Percentiles rank a stretch among this genome's conserved stretches.
Evolutionary conservation across 2,329 filamentous ascomycete species (phyloP).

Genomic region (Fusarium mexicanum): DNA sequence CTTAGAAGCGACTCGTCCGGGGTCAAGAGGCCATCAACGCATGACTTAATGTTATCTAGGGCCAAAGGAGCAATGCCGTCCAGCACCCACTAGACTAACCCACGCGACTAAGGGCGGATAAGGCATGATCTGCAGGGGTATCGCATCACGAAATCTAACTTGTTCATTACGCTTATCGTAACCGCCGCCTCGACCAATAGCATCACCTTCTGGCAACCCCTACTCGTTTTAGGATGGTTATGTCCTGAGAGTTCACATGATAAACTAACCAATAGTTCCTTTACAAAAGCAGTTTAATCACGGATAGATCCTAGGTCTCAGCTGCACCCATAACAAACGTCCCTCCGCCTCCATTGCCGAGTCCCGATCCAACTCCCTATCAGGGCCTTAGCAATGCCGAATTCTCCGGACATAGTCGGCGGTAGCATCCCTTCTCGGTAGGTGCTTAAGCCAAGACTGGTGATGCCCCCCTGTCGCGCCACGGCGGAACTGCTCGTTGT

Average conservation of each 20-base stretch:
- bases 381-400: constrained; percentile 25
- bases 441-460: neutral
- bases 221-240: neutral
- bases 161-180: constrained; percentile 26
- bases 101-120: constrained; percentile 1
- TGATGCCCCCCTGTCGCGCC: neutral
- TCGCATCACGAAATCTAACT: constrained; percentile 13
- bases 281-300: neutral
- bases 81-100: neutral
- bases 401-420: constrained; percentile 26
- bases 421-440: constrained; percentile 21
- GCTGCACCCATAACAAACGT: constrained; percentile 1
- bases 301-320: neutral
- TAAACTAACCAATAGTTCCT: neutral
- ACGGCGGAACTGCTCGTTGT: neutral
- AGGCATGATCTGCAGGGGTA: constrained; percentile 25
- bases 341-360: constrained; percentile 7
- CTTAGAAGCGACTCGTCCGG: neutral
- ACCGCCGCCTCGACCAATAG: constrained; percentile 3
- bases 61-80: neutral
- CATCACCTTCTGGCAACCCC: neutral
- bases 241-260: neutral
- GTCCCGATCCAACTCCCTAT: constrained; percentile 22
- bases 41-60: neutral
- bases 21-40: neutral